These are phyloP conservation scores for Penicillium frequentans DNA, from an alignment of 2,329 filamentous ascomycete genomes.

Conservation along the genomic window DNA sequence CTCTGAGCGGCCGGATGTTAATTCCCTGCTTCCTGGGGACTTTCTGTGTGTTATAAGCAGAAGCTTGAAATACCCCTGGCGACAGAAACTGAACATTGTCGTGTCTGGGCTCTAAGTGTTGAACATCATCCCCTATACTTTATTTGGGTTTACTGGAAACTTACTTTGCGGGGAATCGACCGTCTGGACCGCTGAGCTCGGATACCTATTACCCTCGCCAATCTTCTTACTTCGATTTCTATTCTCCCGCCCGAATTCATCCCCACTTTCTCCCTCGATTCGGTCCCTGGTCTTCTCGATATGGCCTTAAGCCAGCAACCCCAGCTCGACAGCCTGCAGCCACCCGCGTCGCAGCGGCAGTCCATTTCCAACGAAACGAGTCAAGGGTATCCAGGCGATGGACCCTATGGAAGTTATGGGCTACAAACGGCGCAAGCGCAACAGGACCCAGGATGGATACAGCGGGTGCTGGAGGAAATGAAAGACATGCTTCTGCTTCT, in stretches of 20 bases:
- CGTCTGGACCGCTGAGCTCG: constrained; percentile 6
- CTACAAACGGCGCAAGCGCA: constrained; percentile 13
- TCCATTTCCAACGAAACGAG: constrained; percentile 10
- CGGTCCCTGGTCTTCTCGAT: neutral
- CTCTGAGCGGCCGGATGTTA: constrained; percentile 5
- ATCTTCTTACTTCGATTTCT: neutral
- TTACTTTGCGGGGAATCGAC: constrained; percentile 11
- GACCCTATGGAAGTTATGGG: constrained; percentile 13
- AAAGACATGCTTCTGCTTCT: constrained; percentile 87
- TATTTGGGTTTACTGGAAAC: neutral
- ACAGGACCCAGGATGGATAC: constrained; percentile 71
- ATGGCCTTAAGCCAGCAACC: constrained; percentile 18
- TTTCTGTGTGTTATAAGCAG: constrained; percentile 1
- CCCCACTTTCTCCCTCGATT: neutral
- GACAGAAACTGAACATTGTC: neutral
- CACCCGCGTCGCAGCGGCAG: constrained; percentile 7
- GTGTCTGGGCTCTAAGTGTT: neutral
- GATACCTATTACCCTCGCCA: constrained; percentile 1
- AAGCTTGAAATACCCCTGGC: neutral
- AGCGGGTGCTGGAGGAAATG: constrained; percentile 84
- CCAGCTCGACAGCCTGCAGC: constrained; percentile 9
- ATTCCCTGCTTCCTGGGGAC: constrained; percentile 1
- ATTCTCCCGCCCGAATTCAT: neutral
- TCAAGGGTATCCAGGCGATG: constrained; percentile 9
- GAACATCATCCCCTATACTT: constrained; percentile 7